Percentiles rank a stretch among this genome's conserved stretches.
Conservation (phyloP, 371 early-diverging fungal species). For the Mortierella sp. region DNA sequence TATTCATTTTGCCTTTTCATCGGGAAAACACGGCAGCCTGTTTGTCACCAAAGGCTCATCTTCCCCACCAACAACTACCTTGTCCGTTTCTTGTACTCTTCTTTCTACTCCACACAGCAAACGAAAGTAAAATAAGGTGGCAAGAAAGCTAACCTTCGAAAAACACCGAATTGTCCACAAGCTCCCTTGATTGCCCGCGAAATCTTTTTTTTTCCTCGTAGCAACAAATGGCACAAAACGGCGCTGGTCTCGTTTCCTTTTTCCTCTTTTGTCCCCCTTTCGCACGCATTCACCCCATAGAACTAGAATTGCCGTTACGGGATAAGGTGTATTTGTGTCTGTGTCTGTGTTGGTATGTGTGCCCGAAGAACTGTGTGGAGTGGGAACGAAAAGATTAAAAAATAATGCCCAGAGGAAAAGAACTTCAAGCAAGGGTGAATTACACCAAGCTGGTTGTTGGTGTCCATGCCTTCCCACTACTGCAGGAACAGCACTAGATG, state of each 20-base stretch:
- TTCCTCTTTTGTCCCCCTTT: not conserved
- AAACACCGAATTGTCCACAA: not conserved
- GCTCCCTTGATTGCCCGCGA: not conserved
- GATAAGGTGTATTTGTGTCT: not conserved
- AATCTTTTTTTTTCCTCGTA: not conserved
- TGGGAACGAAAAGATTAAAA: not conserved
- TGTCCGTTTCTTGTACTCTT: not conserved
- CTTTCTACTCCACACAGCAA: not conserved
- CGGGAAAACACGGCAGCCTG: conserved; percentile 34
- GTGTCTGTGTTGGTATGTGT: too few relatives aligned
- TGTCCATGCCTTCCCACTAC: not conserved
- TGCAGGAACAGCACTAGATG: not conserved
- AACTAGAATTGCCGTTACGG: not conserved
- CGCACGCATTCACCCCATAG: not conserved
- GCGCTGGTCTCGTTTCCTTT: not conserved
- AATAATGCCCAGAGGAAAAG: not conserved
- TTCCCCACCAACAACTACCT: conserved; percentile 17
- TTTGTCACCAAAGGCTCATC: not conserved
- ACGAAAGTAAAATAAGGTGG: not conserved
- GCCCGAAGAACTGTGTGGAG: not conserved
- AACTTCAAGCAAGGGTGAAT: not conserved
- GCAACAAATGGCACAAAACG: not conserved
- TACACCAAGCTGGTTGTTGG: not conserved
- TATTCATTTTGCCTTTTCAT: not conserved
- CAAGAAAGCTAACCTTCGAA: not conserved